Evolutionary conservation across 2,329 filamentous ascomycete species (phyloP).

Genomic region (Cryphonectria nitschkei): DNA sequence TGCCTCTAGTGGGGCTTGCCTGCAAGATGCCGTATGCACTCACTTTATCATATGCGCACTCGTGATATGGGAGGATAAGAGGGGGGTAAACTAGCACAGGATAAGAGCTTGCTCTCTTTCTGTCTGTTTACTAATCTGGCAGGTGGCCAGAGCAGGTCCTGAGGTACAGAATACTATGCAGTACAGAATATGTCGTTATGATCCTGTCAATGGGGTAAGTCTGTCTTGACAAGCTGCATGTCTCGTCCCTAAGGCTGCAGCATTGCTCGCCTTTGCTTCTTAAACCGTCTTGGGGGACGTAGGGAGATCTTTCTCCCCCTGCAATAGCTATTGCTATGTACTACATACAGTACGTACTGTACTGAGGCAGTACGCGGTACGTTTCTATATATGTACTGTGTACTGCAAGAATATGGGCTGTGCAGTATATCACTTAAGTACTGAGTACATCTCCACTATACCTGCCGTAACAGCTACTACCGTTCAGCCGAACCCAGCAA

Average conservation of each 20-base stretch:
- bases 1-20: conserved; percentile 25
- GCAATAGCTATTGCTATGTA: background rate
- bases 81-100: background rate
- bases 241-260: background rate
- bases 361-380: background rate
- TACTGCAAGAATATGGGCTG: background rate
- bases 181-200: background rate
- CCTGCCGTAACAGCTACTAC: background rate
- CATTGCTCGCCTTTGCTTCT: background rate
- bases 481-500: background rate
- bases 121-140: conserved; percentile 1
- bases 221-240: background rate
- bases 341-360: background rate
- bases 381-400: background rate
- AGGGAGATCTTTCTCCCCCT: background rate
- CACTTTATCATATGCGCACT: conserved; percentile 14
- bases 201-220: background rate
- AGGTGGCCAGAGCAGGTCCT: background rate
- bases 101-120: background rate
- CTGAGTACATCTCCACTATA: background rate
- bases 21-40: conserved; percentile 17
- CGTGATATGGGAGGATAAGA: background rate
- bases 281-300: background rate
- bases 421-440: background rate
- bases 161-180: background rate